These are phyloP conservation scores for Nicotiana attenuata DNA, from an alignment of 257 asterid species.

Conservation along the genomic window DNA sequence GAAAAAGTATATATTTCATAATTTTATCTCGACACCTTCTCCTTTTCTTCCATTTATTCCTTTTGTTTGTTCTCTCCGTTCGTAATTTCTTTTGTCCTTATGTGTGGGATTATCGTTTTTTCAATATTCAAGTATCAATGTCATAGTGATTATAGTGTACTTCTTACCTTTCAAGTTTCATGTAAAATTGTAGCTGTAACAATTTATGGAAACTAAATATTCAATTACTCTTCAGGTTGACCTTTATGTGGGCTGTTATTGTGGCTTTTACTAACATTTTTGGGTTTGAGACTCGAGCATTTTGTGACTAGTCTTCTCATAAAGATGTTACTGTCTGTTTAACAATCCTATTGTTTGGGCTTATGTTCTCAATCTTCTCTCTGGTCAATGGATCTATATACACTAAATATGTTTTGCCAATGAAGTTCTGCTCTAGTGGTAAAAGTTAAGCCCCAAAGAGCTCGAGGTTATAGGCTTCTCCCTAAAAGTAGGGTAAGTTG, in stretches of 20 bases:
- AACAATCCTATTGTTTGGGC: not conserved
- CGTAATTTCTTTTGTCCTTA: not conserved
- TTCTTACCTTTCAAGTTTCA: not conserved
- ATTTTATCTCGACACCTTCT: not conserved
- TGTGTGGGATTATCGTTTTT: not conserved
- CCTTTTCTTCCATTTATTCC: not conserved
- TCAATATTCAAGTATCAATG: not conserved
- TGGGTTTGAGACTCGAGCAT: not conserved
- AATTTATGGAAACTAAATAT: not conserved
- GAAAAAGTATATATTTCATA: not conserved
- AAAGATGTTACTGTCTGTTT: not conserved
- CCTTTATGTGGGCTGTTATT: not conserved
- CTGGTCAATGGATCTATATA: not conserved
- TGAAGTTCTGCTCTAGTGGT: not conserved
- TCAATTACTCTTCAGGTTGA: not conserved
- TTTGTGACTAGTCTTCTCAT: not conserved
- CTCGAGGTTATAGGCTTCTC: not conserved
- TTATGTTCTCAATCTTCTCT: not conserved
- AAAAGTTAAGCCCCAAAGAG: not conserved
- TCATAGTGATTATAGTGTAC: not conserved
- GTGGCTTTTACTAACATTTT: not conserved
- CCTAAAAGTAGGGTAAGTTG: not conserved
- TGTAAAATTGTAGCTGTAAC: not conserved
- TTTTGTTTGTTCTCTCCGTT: not conserved
- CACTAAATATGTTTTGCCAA: not conserved